Evolutionary conservation across 345 rosid genomes (phyloP), one percentile per base, ranked within the genome.

Genomic region (Pelargonium nanum): DNA sequence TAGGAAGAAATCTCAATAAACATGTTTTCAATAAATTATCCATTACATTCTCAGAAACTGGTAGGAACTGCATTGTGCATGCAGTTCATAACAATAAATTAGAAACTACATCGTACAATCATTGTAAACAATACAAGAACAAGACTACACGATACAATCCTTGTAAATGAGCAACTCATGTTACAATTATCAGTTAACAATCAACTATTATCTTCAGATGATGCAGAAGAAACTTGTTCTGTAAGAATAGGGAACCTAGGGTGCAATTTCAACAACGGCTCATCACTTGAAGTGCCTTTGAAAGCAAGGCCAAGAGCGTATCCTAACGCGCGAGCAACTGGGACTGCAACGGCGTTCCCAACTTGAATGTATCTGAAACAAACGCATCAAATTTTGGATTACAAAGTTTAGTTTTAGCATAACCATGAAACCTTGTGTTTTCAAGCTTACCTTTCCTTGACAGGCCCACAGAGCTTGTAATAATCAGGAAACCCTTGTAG

Each of bases 321-420:
- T 7, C 91, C 93, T 2, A 87, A 64, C 0, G 95, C 95, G 19
- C 78, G 71, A 17, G 90, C 83, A 19, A 87, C 92, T 0, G 89
- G 96, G 19, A 84, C 85, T 0, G 97, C 93, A 0, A 85, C 91
- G 0, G 89, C 93, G 58, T 87, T 90, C 0, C 97, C 95, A 0
- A 85, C 90, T 75, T 83, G 97, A n/a, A 60, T 75, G 21, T 90
- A 90, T 66, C 95, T 87, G 24, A 30, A 20, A 4, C 15, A 19
- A 62, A 51, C 10, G 26, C 57, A 16, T 53, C 23, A 55, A 4
- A 63, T 13, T 54, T 54, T 10, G 55, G 19, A 52, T 6, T 19
- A 7, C 8, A 13, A 22, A 52, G 55, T 53, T 56, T 56, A 2
- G 9, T 16, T 55, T 55, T 55, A 24, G 25, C 15, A 32, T 26